Percentiles rank a stretch among this genome's conserved stretches.
These are phyloP conservation scores for Ramaria rubella DNA, from an alignment of 768 basidiomycete genomes.

Conservation along the genomic window DNA sequence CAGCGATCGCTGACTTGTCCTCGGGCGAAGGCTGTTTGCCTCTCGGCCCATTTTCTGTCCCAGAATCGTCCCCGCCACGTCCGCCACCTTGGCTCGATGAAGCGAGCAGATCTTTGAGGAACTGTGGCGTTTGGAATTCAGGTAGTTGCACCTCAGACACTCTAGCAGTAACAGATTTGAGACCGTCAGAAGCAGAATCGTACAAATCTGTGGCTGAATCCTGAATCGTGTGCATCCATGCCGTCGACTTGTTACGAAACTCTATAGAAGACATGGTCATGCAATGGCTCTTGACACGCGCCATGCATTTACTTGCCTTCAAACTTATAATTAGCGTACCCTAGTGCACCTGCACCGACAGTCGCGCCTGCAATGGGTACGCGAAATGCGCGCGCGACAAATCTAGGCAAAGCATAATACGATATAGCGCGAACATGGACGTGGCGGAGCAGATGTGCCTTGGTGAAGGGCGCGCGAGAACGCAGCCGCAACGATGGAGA, in stretches of 20 bases:
- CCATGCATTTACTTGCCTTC: slow-evolving; percentile 55
- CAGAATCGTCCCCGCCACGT: slow-evolving; percentile 31
- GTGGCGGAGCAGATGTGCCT: slow-evolving; percentile 42
- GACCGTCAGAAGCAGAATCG: slow-evolving; percentile 62
- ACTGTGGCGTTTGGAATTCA: slow-evolving; percentile 51
- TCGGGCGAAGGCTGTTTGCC: slow-evolving; percentile 35
- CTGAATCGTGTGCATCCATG: slow-evolving; percentile 58
- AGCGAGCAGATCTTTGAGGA: slow-evolving; percentile 59
- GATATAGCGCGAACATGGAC: slow-evolving; percentile 73
- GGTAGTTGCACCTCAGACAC: slow-evolving; percentile 58
- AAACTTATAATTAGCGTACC: slow-evolving; percentile 95
- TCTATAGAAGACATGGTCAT: slow-evolving; percentile 36
- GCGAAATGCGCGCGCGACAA: slow-evolving; percentile 80
- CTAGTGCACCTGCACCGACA: slow-evolving; percentile 83
- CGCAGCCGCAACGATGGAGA: background rate
- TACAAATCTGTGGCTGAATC: slow-evolving; percentile 67
- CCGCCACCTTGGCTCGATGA: slow-evolving; percentile 19
- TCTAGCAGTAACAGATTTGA: slow-evolving; percentile 53
- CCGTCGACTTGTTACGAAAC: slow-evolving; percentile 59
- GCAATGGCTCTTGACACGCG: background rate
- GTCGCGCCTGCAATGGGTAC: slow-evolving; percentile 86
- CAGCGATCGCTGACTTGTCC: slow-evolving; percentile 61
- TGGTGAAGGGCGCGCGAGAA: background rate
- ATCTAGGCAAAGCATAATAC: slow-evolving; percentile 83
- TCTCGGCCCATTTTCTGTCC: slow-evolving; percentile 19